phyloP scores from a whole-genome alignment of 1,284 basidiomycete species.

The Heliocybe sulcata region DNA sequence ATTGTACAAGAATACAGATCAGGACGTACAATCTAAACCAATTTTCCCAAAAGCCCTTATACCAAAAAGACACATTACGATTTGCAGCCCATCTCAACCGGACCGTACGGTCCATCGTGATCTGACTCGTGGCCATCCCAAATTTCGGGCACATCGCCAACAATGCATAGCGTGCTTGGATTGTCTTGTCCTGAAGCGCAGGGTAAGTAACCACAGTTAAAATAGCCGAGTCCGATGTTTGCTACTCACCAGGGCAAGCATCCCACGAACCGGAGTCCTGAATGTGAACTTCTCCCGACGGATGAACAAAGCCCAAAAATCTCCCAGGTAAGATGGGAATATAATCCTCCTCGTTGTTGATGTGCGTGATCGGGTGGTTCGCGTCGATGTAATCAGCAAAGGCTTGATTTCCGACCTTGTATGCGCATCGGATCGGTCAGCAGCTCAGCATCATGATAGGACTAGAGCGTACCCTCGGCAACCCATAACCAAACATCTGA shows the following conservation, averaged over 20 bases:
- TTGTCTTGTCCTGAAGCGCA: conserved; percentile 50
- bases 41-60: too few species aligned
- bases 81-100: conserved; percentile 42
- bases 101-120: conserved; percentile 55
- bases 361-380: conserved; percentile 31
- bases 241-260: conserved; percentile 33
- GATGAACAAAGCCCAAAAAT: conserved; percentile 46
- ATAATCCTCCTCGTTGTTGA: conserved; percentile 36
- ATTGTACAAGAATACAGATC: too few species aligned
- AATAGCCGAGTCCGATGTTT: not conserved
- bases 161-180: conserved; percentile 37
- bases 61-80: not conserved
- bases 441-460: not conserved
- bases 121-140: conserved; percentile 32
- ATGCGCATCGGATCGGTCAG: not conserved
- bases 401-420: conserved; percentile 16
- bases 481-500: conserved; percentile 34
- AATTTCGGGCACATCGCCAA: conserved; percentile 47
- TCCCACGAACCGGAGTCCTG: conserved; percentile 37
- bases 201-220: not conserved
- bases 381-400: conserved; percentile 47
- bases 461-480: conserved; percentile 25
- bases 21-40: too few species aligned
- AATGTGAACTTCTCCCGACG: conserved; percentile 55
- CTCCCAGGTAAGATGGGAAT: conserved; percentile 17